Conservation (phyloP, 495 filamentous ascomycete genomes). For the Neurospora sp. region DNA sequence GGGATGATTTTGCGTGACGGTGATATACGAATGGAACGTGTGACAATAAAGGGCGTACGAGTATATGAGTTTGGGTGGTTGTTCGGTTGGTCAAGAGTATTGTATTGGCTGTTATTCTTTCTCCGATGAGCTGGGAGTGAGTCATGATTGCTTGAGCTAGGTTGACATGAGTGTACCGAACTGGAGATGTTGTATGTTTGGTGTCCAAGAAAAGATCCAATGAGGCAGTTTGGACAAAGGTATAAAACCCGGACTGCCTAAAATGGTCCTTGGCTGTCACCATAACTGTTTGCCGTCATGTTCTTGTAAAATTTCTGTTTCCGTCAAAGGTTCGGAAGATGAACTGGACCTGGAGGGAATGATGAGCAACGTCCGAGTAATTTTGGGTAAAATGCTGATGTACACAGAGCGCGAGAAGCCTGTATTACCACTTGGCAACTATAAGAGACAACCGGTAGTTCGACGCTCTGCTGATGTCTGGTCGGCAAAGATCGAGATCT, state of each 20-base stretch:
- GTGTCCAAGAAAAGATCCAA: background rate
- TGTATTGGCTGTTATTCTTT: background rate
- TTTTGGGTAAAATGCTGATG: background rate
- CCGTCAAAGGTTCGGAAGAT: background rate
- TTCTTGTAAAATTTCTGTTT: background rate
- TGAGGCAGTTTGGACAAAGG: background rate
- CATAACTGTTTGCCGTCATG: background rate
- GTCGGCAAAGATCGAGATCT: background rate
- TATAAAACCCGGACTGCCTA: background rate
- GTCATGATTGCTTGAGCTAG: background rate
- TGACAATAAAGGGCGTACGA: background rate
- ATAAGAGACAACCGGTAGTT: background rate
- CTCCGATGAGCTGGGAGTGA: background rate
- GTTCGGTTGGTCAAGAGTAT: background rate
- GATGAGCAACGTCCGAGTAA: background rate
- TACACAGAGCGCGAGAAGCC: background rate
- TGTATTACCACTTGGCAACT: background rate
- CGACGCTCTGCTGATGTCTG: background rate
- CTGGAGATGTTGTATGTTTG: background rate
- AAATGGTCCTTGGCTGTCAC: background rate
- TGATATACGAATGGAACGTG: background rate
- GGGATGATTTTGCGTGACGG: background rate
- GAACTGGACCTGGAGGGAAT: background rate
- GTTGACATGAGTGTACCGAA: background rate
- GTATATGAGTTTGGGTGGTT: background rate